phyloP scores from a whole-genome alignment of 441 rosid species.

The Macaranga tanarius region DNA sequence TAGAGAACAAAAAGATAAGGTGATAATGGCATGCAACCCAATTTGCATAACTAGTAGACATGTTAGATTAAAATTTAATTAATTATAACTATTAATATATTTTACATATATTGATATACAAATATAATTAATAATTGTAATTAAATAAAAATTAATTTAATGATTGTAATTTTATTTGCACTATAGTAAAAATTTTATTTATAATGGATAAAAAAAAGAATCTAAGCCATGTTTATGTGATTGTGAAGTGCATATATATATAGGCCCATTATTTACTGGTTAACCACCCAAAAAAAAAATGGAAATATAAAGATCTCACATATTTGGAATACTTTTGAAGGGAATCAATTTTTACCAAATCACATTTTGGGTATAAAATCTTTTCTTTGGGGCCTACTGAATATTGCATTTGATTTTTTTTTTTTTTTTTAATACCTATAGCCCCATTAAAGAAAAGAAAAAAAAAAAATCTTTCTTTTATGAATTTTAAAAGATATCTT shows the following conservation, averaged over 20 bases:
- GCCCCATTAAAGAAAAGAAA: too few relatives aligned
- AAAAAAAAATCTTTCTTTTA: not conserved
- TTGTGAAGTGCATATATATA: not conserved
- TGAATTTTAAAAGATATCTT: not conserved
- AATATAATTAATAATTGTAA: too few relatives aligned
- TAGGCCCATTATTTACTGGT: constrained; percentile 6
- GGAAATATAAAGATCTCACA: not conserved
- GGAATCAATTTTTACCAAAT: not conserved
- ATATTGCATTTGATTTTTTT: constrained; percentile 19
- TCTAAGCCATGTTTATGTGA: too few relatives aligned
- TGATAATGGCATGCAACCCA: constrained; percentile 9
- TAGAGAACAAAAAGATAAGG: constrained; percentile 26
- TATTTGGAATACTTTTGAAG: not conserved
- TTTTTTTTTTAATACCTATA: not conserved
- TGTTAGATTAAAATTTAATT: constrained; percentile 4
- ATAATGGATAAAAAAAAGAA: too few relatives aligned
- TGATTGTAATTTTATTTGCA: too few relatives aligned
- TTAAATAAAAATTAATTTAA: too few relatives aligned
- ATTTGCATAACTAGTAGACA: constrained; percentile 25
- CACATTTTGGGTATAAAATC: constrained; percentile 17
- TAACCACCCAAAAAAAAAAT: not conserved
- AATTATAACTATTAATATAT: not conserved
- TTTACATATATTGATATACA: too few relatives aligned
- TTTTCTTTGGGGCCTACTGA: constrained; percentile 20
- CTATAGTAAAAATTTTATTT: too few relatives aligned